Evolutionary conservation across 2,329 filamentous ascomycete species (phyloP).

Genomic region (Fusarium sp.): DNA sequence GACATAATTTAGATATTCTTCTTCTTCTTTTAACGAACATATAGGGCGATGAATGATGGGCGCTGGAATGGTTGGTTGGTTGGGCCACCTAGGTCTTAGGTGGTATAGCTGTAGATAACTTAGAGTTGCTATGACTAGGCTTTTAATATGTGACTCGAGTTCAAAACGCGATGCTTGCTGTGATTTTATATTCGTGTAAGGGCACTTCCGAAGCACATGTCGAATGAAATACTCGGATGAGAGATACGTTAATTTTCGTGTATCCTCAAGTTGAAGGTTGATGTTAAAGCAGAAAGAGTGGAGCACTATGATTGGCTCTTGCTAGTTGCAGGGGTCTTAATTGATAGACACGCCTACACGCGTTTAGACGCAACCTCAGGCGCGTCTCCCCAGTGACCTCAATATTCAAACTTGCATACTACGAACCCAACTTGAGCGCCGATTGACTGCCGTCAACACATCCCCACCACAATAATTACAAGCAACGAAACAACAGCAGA

Average conservation of each 20-base stretch:
- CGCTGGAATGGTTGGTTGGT: constrained; percentile 37
- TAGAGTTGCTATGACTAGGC: constrained; percentile 18
- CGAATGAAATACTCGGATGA: not conserved
- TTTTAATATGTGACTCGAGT: constrained; percentile 5
- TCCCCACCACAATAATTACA: not conserved
- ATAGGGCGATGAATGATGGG: constrained; percentile 43
- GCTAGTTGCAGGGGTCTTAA: constrained; percentile 45
- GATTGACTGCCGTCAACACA: constrained; percentile 1
- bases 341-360: constrained; percentile 51
- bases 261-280: not conserved
- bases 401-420: constrained; percentile 28
- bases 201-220: not conserved
- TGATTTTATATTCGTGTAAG: not conserved
- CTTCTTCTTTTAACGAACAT: constrained; percentile 40
- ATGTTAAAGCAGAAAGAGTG: not conserved
- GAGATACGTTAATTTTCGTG: not conserved
- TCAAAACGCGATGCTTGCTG: not conserved
- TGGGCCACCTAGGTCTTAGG: constrained; percentile 9
- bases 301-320: constrained; percentile 28
- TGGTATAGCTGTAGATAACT: constrained; percentile 26
- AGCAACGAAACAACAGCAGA: not conserved
- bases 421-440: constrained; percentile 14
- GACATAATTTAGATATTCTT: constrained; percentile 38
- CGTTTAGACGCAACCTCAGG: constrained; percentile 41
- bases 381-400: constrained; percentile 53